Conservation (phyloP, 108 stramenopile genomes). For the Phaeodactylum tricornutum region DNA sequence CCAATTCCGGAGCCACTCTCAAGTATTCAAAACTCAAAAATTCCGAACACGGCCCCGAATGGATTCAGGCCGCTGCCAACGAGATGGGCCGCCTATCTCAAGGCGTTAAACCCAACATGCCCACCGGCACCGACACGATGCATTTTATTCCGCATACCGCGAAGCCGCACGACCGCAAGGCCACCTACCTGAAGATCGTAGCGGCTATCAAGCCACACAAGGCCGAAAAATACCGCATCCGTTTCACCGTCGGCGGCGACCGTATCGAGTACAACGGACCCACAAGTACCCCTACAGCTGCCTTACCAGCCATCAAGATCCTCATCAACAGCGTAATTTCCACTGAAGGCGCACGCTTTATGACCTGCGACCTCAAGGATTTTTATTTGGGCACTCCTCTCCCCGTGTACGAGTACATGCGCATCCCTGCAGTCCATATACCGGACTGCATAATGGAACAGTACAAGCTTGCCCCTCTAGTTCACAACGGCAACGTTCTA, state of each 20-base stretch:
- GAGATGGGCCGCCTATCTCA: slow-evolving; percentile 13
- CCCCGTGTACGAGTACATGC: slow-evolving; percentile 25
- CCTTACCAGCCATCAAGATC: slow-evolving; percentile 26
- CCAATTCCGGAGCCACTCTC: slow-evolving; percentile 8
- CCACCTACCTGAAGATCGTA: slow-evolving; percentile 23
- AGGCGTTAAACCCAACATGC: slow-evolving; percentile 4
- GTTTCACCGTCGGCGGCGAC: slow-evolving; percentile 25
- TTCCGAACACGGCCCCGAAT: neutral
- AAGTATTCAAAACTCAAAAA: slow-evolving; percentile 14
- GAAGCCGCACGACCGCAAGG: slow-evolving; percentile 12
- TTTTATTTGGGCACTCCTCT: slow-evolving; percentile 33
- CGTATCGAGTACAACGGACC: slow-evolving; percentile 19
- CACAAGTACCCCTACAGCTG: slow-evolving; percentile 20
- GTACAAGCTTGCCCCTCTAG: slow-evolving; percentile 14
- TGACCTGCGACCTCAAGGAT: slow-evolving; percentile 22
- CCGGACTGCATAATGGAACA: slow-evolving; percentile 24
- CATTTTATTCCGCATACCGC: slow-evolving; percentile 1
- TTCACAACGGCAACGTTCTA: slow-evolving; percentile 6
- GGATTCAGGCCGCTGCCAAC: neutral
- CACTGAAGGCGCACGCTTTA: slow-evolving; percentile 10
- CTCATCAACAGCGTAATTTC: slow-evolving; percentile 39
- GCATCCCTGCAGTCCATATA: slow-evolving; percentile 19
- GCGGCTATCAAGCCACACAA: slow-evolving; percentile 18
- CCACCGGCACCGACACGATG: slow-evolving; percentile 10
- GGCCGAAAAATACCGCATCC: slow-evolving; percentile 14